Conservation (phyloP, 768 basidiomycete genomes). For the Termitomyces sp. region DNA sequence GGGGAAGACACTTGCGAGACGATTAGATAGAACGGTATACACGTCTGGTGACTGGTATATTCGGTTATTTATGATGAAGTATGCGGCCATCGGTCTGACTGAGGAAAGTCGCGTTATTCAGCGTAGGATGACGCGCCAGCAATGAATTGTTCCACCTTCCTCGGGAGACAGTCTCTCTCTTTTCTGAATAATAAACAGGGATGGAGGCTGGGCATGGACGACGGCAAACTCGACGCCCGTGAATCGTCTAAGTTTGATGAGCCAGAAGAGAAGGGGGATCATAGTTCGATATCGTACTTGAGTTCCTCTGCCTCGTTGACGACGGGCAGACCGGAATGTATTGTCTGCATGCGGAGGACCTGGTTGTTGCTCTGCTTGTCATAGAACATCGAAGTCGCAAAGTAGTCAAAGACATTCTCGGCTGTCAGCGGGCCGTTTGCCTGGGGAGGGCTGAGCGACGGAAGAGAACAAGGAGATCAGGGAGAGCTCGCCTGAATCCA, state of each 20-base stretch:
- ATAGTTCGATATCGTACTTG: constrained; percentile 46
- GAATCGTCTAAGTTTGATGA: constrained; percentile 53
- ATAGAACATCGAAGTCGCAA: constrained; percentile 88
- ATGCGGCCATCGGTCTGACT: constrained; percentile 80
- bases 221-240: constrained; percentile 86
- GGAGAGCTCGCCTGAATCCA: constrained; percentile 66
- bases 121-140: constrained; percentile 7
- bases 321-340: constrained; percentile 76
- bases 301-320: constrained; percentile 85
- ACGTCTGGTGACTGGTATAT: constrained; percentile 88
- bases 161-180: constrained; percentile 80
- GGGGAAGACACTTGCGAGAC: constrained; percentile 52
- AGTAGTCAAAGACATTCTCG: constrained; percentile 88
- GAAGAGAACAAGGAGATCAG: neutral
- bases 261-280: constrained; percentile 5
- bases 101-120: constrained; percentile 12
- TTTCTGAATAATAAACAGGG: constrained; percentile 88
- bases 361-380: constrained; percentile 94
- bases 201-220: constrained; percentile 76
- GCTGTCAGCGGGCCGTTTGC: constrained; percentile 75
- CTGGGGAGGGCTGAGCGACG: constrained; percentile 30
- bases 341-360: constrained; percentile 90
- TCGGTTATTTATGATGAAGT: constrained; percentile 86
- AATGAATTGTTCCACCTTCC: constrained; percentile 54
- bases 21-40: constrained; percentile 81